phyloP scores from a whole-genome alignment of 2,329 filamentous ascomycete species.

The Cryphonectria radicalis region DNA sequence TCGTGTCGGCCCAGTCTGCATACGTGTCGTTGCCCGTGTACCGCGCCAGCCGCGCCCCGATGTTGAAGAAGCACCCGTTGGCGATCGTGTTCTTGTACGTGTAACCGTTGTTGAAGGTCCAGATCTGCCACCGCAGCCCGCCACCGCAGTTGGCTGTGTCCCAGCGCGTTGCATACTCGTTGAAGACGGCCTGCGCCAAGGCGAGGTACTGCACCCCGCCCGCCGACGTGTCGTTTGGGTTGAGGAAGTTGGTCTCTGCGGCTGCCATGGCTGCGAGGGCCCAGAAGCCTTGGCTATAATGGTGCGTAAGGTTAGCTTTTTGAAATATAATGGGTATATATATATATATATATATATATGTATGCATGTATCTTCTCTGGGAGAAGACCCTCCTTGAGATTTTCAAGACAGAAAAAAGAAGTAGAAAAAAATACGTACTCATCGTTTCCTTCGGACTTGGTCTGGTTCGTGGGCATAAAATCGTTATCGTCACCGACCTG shows the following conservation, averaged over 20 bases:
- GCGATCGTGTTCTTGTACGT: conserved; percentile 53
- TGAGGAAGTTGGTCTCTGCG: conserved; percentile 69
- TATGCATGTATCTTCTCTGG: not conserved
- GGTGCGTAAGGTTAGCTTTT: not conserved
- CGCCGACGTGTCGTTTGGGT: conserved; percentile 48
- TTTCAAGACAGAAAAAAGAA: not conserved
- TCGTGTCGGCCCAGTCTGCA: conserved; percentile 59
- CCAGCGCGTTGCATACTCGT: conserved; percentile 81
- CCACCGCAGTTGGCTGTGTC: conserved; percentile 64
- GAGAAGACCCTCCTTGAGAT: not conserved
- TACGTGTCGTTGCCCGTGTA: conserved; percentile 70
- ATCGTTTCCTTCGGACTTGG: conserved; percentile 63
- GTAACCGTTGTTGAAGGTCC: conserved; percentile 79
- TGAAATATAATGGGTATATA: not conserved
- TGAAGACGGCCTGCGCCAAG: conserved; percentile 79
- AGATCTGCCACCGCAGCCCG: conserved; percentile 84
- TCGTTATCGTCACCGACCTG: conserved; percentile 57
- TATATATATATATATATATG: not conserved
- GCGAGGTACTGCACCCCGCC: conserved; percentile 68
- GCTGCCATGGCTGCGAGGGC: conserved; percentile 71
- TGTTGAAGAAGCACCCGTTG: conserved; percentile 54
- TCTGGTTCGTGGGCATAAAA: conserved; percentile 61
- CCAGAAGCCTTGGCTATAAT: conserved; percentile 74
- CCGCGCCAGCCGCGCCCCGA: conserved; percentile 61
- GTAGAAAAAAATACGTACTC: conserved; percentile 51